A percentile compares a stretch with the other conserved stretches of the same genome.
These are phyloP conservation scores for Galium porrigens DNA, from an alignment of 305 asterid genomes.

Conservation along the genomic window DNA sequence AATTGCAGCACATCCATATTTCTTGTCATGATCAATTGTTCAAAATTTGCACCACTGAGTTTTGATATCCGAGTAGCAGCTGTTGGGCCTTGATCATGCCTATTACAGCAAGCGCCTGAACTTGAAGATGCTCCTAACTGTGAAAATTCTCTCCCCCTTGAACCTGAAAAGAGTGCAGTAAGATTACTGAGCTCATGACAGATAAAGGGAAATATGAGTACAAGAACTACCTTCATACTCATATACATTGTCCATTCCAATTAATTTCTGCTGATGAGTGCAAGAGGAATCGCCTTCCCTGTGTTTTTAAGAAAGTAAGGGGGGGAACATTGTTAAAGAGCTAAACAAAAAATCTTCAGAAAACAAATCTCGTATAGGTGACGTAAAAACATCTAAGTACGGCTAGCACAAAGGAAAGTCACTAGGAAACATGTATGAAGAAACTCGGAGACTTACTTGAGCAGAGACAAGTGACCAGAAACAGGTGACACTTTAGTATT, in stretches of 20 bases:
- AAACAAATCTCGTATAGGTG: neutral
- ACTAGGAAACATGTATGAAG: neutral
- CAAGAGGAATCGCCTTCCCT: slow-evolving; percentile 46
- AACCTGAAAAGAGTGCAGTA: slow-evolving; percentile 38
- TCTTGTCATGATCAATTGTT: slow-evolving; percentile 38
- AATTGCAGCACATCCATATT: slow-evolving; percentile 38
- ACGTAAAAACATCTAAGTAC: neutral
- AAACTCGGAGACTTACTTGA: slow-evolving; percentile 33
- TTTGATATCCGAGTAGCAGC: slow-evolving; percentile 27
- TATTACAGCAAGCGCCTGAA: slow-evolving; percentile 59
- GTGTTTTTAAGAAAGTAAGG: slow-evolving; percentile 10
- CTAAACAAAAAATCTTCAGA: neutral
- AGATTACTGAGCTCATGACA: slow-evolving; percentile 18
- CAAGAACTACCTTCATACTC: slow-evolving; percentile 36
- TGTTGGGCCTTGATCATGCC: slow-evolving; percentile 26
- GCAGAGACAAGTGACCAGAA: slow-evolving; percentile 17
- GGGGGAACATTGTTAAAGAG: slow-evolving; percentile 18
- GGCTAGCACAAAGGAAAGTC: neutral
- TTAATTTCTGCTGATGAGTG: slow-evolving; percentile 42
- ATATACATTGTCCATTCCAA: slow-evolving; percentile 31
- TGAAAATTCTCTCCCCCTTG: slow-evolving; percentile 48
- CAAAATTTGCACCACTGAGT: slow-evolving; percentile 33
- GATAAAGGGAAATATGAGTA: slow-evolving; percentile 13
- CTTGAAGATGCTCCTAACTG: slow-evolving; percentile 65
- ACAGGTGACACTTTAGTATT: slow-evolving; percentile 14